Evolutionary conservation across 225 moss, liverwort and hornwort species (phyloP), one percentile per base, ranked within the genome.

Genomic region (Asterella californica): DNA sequence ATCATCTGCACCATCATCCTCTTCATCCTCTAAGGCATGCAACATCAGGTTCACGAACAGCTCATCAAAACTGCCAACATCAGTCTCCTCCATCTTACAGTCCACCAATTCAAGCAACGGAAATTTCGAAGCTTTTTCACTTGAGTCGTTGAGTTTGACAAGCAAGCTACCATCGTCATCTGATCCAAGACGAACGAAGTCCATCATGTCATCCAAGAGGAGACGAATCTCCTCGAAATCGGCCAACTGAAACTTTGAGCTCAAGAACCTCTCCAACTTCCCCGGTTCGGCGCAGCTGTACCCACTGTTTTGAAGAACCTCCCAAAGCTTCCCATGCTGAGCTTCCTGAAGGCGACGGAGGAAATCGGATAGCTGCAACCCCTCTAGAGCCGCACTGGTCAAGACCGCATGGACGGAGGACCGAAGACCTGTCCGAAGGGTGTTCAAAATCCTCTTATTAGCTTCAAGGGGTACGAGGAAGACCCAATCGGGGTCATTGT

Each of bases 121-220:
- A 77, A 90, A 89, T 50, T 92, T 91, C 32, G 88, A 91, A 33
- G 88, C 90, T 60, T 81, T 82, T 18, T 75, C 75, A 27, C 54
- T 36, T 15, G 27, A 72, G 27, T 72, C 72, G 24, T 90, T 83
- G 69, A 79, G 69, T 42, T 91, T 96, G 29, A 93, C 84, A 70
- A 94, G 86, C 42, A 92, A 83, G 29, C 82, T 70, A 55, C 96
- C 96, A 78, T 96, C 92, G 24, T 92, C 88, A 78, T 69, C 88
- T 74, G 93, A 90, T 64, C 96, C 92, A 12, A 93, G 84, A 9
- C 92, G 92, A 65, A 94, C 90, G 70, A 96, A 94, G 63, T 96
- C 96, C 79, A 89, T 88, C 93, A 96, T 92, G 66, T 96, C 96
- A 70, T 92, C 88, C 38, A 96, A 52, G 36, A 96, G 67, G n/a